phyloP scores from a whole-genome alignment of 2,329 filamentous ascomycete genomes.

The Fusarium mundagurra region DNA sequence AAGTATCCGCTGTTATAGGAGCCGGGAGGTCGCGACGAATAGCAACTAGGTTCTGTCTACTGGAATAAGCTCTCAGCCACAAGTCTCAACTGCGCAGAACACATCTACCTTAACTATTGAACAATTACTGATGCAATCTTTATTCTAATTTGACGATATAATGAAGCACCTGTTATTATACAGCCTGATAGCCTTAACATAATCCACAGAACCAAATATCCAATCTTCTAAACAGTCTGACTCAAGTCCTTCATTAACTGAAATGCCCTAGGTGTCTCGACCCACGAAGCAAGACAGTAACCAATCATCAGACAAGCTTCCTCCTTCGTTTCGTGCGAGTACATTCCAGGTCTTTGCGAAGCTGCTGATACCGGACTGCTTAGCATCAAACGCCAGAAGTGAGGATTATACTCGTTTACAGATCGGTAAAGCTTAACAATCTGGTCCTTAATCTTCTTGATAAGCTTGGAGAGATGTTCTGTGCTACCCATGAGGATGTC shows the following conservation, averaged over 20 bases:
- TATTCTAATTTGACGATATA: accelerated
- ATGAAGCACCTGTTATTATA: not conserved
- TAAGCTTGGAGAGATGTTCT: not conserved
- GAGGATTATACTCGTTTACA: constrained; percentile 20
- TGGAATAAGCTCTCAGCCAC: too few relatives aligned
- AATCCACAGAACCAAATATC: accelerated
- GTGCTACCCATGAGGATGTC: not conserved
- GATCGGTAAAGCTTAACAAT: constrained; percentile 15
- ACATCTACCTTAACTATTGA: too few relatives aligned
- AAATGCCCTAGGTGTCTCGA: constrained; percentile 30
- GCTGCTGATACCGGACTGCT: not conserved
- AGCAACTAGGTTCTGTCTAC: too few relatives aligned
- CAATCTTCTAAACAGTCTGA: not conserved
- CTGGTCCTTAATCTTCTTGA: constrained; percentile 30
- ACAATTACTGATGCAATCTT: not conserved
- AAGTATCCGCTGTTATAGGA: accelerated
- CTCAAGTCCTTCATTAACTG: not conserved
- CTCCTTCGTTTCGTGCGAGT: constrained; percentile 3
- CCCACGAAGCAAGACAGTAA: constrained; percentile 16
- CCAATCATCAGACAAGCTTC: constrained; percentile 30
- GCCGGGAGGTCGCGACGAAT: too few relatives aligned
- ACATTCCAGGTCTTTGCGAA: not conserved
- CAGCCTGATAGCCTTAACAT: not conserved
- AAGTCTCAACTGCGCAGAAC: too few relatives aligned
- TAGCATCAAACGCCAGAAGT: constrained; percentile 35